Base-by-base conservation (phyloP, 2,329 filamentous ascomycete species). In the Lachnellula cervina region DNA sequence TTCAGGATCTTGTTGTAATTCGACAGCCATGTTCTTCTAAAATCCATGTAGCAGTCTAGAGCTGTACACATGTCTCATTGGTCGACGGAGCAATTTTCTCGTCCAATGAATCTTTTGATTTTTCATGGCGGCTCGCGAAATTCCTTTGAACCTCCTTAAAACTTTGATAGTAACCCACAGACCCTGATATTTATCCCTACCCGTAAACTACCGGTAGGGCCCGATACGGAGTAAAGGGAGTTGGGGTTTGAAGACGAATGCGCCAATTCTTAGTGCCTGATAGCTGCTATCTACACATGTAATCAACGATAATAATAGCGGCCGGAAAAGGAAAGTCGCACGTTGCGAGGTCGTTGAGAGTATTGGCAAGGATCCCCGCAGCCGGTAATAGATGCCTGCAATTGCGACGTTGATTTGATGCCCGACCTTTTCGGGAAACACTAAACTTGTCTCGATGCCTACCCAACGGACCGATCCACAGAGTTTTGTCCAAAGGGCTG, bases 101-200 rank as follows among this genome's bases (percentile, higher is more conserved):
- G 57, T 52, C 64, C 65, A 66, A 66, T 61, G 48, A 48, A 54
- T 63, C 21, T 42, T 37, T 51, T 43, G 38, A 59, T 52, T 62
- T 58, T 54, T 11, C 2, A 25, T 52, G 45, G 57, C 61, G 59
- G 53, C 56, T 61, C 54, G 57, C 55, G 48, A 42, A 51, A 49
- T 49, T 42, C 55, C 55, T 45, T 42, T 37, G 52, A 55, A 54
- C 48, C 49, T 32, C 46, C 25, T 45, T 38, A 35, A 52, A 54
- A 21, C 57, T 42, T 38, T 23, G 16, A 44, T 43, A 19, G 40
- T 8, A 21, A 4, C 11, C 35, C 16, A 47, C n/a, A 23, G n/a
- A 38, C 49, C 44, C 49, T 44, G 21, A 54, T 52, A 55, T 61
- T 52, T 59, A 54, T 60, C 53, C 58, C 44, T 60, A 58, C 54